Base-by-base conservation (phyloP, 371 early-diverging fungal genomes). In the Mucor indicus region DNA sequence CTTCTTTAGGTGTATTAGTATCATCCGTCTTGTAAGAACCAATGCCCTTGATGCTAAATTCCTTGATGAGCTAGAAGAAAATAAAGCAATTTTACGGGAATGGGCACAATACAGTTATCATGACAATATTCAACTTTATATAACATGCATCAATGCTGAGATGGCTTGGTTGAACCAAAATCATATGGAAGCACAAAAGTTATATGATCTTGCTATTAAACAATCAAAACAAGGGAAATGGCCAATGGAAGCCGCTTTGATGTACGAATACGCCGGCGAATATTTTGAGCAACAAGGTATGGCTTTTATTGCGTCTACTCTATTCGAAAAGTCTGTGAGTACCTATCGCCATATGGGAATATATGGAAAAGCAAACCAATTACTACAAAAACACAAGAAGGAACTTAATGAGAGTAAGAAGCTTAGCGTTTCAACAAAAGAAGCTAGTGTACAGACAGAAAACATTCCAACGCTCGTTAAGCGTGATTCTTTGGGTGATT, bases 241-340 rank as follows among this genome's bases (percentile, higher is more conserved):
- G 75, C 55, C 45, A 0, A 21, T 67, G 17, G 72, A 72, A 45
- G 48, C 50, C 1, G 50, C 39, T 6, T 19, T 67, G 20, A 59
- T 72, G 42, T 65, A 72, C 32, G 75, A 75, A 42, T 54, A 67
- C 5, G 57, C 67, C 16, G 75, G 67, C 17, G 67, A 62, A 41
- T 69, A 64, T 22, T 72, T 69, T 45, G 21, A 57, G 7, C 49
- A 63, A 20, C 50, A 45, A 20, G 57, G 59, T 1, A 55, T 64
- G 8, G 37, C 42, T 5, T 62, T 56, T 4, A 57, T 75, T 6
- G 72, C 55, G 0, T 43, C 35, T 9, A 30, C 58, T 6, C 39
- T 75, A 19, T 49, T 75, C 21, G 63, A 69, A 24, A 64, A 69
- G 37, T 58, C 72, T 1, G 51, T 71, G 3, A 27, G 43, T 19